These are phyloP conservation scores for Tilletia indica DNA, from an alignment of 1,284 basidiomycete species.

Conservation along the genomic window DNA sequence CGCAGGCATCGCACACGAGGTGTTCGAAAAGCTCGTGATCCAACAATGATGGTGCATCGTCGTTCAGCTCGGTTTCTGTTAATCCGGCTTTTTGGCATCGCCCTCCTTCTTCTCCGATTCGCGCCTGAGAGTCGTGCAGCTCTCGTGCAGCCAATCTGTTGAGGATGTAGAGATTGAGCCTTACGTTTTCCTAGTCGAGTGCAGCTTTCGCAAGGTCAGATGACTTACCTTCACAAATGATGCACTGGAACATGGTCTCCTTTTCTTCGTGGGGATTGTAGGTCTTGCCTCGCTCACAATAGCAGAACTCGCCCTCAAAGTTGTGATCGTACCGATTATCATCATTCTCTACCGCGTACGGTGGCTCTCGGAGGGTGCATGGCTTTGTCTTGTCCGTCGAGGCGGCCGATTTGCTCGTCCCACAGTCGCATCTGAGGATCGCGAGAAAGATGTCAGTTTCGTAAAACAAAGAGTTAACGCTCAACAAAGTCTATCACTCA, in stretches of 20 bases:
- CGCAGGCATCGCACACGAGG: constrained; percentile 50
- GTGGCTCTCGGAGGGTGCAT: constrained; percentile 36
- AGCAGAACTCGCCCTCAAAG: constrained; percentile 57
- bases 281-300: constrained; percentile 51
- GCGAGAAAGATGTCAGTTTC: neutral
- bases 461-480: neutral
- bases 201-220: neutral
- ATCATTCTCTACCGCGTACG: constrained; percentile 46
- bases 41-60: constrained; percentile 30
- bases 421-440: constrained; percentile 46
- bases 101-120: neutral
- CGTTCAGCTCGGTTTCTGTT: neutral
- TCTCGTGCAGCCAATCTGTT: constrained; percentile 57
- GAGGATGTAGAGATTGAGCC: neutral
- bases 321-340: constrained; percentile 54
- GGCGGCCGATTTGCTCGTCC: constrained; percentile 30
- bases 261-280: constrained; percentile 58
- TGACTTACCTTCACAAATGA: constrained; percentile 50
- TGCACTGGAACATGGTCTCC: constrained; percentile 57
- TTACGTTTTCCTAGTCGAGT: too few species aligned
- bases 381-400: constrained; percentile 22
- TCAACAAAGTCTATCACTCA: neutral
- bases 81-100: neutral
- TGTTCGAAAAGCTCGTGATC: constrained; percentile 46
- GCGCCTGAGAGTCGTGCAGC: constrained; percentile 42